A percentile compares a stretch with the other conserved stretches of the same genome.
Evolutionary conservation across 257 asterid genomes (phyloP).

Genomic region (Solanum ossicruentum): DNA sequence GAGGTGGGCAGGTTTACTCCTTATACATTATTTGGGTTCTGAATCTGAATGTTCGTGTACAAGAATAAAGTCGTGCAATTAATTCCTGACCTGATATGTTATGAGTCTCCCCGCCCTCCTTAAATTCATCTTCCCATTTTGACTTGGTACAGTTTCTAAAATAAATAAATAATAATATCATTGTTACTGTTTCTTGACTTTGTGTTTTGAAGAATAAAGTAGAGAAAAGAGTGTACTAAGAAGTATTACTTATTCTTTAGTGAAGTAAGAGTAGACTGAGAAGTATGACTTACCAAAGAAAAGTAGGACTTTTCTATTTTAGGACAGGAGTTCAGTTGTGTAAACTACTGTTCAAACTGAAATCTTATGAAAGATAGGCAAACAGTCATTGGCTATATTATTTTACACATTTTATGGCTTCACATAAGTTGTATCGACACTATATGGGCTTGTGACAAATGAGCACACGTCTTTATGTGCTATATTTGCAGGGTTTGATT

Average conservation of each 20-base stretch:
- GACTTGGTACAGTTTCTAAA: neutral
- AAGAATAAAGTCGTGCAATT: neutral
- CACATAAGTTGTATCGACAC: neutral
- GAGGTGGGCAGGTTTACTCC: slow-evolving; percentile 42
- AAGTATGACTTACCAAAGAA: neutral
- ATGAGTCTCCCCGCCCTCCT: neutral
- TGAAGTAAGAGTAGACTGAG: neutral
- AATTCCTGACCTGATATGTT: neutral
- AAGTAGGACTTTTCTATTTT: neutral
- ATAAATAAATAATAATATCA: neutral
- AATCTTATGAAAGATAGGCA: neutral
- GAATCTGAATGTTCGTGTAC: neutral
- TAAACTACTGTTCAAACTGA: neutral
- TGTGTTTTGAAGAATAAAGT: neutral
- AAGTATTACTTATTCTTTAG: neutral
- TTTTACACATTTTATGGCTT: neutral
- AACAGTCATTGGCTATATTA: neutral
- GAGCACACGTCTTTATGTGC: neutral
- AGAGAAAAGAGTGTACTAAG: neutral
- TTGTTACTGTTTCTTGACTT: neutral
- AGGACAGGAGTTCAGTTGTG: neutral
- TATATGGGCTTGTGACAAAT: neutral
- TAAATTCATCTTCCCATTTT: neutral
- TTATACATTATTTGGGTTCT: neutral
- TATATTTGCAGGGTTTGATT: slow-evolving; percentile 58